Evolutionary conservation across 768 basidiomycete species (phyloP).

Genomic region (Tricholoma matsutake): DNA sequence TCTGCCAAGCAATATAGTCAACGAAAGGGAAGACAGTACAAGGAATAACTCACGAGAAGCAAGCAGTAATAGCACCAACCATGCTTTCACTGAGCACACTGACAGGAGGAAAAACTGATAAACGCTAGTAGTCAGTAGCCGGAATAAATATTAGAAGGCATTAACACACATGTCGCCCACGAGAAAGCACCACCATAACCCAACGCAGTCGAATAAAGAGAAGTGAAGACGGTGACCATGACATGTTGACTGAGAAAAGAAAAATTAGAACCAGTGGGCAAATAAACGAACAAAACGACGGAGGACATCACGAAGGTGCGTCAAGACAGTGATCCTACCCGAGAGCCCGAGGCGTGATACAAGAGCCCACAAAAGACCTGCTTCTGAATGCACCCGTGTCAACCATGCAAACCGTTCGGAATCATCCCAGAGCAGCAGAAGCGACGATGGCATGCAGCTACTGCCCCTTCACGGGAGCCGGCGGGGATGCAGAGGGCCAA

Average conservation of each 20-base stretch:
- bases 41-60: too few species aligned
- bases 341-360: neutral
- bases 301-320: neutral
- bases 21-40: too few species aligned
- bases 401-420: neutral
- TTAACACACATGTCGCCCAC: neutral
- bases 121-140: too few species aligned
- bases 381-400: slow-evolving; percentile 1
- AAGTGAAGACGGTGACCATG: neutral
- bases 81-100: too few species aligned
- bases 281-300: neutral
- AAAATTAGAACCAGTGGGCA: neutral
- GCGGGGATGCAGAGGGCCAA: slow-evolving; percentile 1
- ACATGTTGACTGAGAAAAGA: neutral
- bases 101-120: too few species aligned
- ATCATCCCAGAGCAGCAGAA: neutral
- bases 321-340: neutral
- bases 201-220: neutral
- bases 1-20: too few species aligned
- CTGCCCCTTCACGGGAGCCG: slow-evolving; percentile 1
- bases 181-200: neutral
- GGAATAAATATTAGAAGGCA: too few species aligned
- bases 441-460: slow-evolving; percentile 2
- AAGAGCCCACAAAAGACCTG: neutral
- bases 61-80: too few species aligned